These are phyloP conservation scores for Salix viminalis DNA, from an alignment of 345 rosid genomes.

Conservation along the genomic window DNA sequence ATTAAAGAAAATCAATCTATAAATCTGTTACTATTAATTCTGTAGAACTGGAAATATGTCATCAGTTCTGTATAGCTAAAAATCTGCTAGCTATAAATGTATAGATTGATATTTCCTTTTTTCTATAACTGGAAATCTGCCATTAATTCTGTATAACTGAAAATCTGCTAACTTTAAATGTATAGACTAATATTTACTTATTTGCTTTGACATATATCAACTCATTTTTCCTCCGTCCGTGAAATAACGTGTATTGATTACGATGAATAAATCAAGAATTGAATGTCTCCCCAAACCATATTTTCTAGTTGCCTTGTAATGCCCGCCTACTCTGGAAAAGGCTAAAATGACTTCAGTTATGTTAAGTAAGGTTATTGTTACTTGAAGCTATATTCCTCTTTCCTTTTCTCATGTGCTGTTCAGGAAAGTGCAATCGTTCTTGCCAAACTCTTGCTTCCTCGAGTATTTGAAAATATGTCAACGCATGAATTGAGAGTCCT, in stretches of 20 bases:
- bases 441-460: conserved; percentile 79
- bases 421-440: conserved; percentile 90
- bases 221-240: background rate
- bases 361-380: background rate
- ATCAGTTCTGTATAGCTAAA: no score
- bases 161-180: no score
- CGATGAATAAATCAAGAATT: background rate
- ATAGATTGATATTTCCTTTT: no score
- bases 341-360: background rate
- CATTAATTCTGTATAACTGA: no score
- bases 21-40: no score
- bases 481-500: conserved; percentile 79
- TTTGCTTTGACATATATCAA: no score
- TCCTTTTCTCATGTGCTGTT: background rate
- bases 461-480: conserved; percentile 68
- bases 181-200: no score
- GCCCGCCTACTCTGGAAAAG: background rate
- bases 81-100: no score
- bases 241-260: background rate
- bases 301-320: background rate
- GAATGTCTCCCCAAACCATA: background rate
- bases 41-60: no score
- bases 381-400: background rate
- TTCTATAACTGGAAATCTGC: no score
- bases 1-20: no score